Base-by-base conservation (phyloP, 129 eudicot species). In the Oenanthe sinensis region DNA sequence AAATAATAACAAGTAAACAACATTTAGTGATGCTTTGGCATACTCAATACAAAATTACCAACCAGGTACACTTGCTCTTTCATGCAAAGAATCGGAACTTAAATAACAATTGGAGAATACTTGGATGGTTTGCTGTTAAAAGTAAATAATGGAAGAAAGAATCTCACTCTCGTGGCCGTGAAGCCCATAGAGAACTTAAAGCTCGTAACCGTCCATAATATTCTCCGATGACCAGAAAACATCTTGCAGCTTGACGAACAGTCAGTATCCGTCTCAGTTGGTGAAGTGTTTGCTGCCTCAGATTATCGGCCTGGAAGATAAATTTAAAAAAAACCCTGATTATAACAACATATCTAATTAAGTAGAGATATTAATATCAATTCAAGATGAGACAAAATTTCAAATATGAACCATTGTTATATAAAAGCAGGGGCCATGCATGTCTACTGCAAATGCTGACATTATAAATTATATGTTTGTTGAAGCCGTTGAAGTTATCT, bases 111-210 rank as follows among this genome's bases (percentile, higher is more conserved):
- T 6, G 3, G 0, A 54, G n/a, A 54, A 54, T 54, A 54, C 22
- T 54, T 54, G 11, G 20, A 54, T 9, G n/a, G 8, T 54, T 20
- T 20, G 62, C 26, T 54, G 26, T 5, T 54, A 54, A 7, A 54
- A 20, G 8, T 54, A 54, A 20, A 54, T 54, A 54, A 17, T 54
- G 62, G 37, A 62, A 24, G 70, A 11, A 11, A 26, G 24, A 6
- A 80, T 73, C 92, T 90, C 90, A 95, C 99, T 95, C 99, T 86
- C 97, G 86, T 17, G 97, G 97, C 2, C 99, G 87, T 50, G 97
- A 90, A 20, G 97, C 90, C 99, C 99, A 95, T 60, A 95, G 87
- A 73, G 96, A 87, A 78, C 99, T 95, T 63, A 95, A 86, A 19
- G 99, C 97, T 54, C 99, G 80, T 77, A 95, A 77, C 54, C 99